A percentile compares a stretch with the other conserved stretches of the same genome.
Conservation (phyloP, 176 grass and related monocot genomes). For the Dactylis glomerata region DNA sequence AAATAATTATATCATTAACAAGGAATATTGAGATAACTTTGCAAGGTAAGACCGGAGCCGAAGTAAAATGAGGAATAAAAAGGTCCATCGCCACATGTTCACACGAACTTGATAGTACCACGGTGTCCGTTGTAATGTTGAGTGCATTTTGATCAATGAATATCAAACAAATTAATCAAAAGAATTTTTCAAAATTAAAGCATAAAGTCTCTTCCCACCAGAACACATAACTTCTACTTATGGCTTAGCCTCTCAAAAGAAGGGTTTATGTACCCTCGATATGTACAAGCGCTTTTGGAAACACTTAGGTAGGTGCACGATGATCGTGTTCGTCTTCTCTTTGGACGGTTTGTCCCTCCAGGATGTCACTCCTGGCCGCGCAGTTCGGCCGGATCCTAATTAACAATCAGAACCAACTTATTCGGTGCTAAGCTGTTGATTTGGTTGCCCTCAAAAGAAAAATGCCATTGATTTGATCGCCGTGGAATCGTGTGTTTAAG, state of each 20-base stretch:
- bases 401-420: not conserved
- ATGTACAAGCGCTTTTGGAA: not conserved
- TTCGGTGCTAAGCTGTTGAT: not conserved
- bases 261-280: not conserved
- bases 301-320: constrained; percentile 17
- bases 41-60: not conserved
- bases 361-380: constrained; percentile 24
- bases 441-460: not conserved
- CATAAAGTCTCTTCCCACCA: not conserved
- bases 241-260: not conserved
- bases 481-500: constrained; percentile 31
- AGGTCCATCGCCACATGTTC: not conserved
- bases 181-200: not conserved
- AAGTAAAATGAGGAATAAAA: not conserved
- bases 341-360: constrained; percentile 46
- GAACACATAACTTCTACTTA: not conserved
- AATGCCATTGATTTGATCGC: not conserved
- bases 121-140: not conserved
- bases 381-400: constrained; percentile 31
- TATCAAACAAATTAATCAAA: too few species aligned
- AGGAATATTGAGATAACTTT: not conserved
- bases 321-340: constrained; percentile 32
- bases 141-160: too few species aligned
- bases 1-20: too few species aligned
- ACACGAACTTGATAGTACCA: not conserved